Conservation (phyloP, 2,329 filamentous ascomycete species). For the Colletotrichum spinosum region DNA sequence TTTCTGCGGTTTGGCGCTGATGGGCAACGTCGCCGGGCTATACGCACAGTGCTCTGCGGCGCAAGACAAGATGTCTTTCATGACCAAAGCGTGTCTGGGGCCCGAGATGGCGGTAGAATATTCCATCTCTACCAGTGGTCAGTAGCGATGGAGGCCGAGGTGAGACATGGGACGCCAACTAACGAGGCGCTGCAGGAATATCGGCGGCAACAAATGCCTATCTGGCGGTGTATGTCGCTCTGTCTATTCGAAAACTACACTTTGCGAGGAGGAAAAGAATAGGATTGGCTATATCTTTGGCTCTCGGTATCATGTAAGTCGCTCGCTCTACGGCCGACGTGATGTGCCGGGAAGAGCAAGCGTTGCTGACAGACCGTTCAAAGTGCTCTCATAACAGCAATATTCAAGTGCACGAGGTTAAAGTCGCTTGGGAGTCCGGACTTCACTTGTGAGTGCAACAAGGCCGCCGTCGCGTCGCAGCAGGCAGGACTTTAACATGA, state of each 20-base stretch:
- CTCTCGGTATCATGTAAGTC: slow-evolving; percentile 44
- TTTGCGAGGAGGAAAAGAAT: slow-evolving; percentile 54
- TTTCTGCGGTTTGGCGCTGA: slow-evolving; percentile 44
- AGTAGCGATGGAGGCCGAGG: neutral
- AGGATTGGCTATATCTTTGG: slow-evolving; percentile 49
- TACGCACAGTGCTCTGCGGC: slow-evolving; percentile 55
- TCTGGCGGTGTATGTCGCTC: slow-evolving; percentile 54
- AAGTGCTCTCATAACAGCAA: slow-evolving; percentile 42
- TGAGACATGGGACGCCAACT: neutral
- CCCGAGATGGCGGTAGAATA: slow-evolving; percentile 51
- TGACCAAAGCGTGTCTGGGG: slow-evolving; percentile 50
- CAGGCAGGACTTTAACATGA: neutral
- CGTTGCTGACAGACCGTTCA: neutral
- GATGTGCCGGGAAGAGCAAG: neutral
- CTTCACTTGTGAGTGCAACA: slow-evolving; percentile 42
- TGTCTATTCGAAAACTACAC: slow-evolving; percentile 51
- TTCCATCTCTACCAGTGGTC: slow-evolving; percentile 54
- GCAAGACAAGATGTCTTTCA: slow-evolving; percentile 48
- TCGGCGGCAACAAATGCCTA: slow-evolving; percentile 47
- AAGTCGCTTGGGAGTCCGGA: slow-evolving; percentile 44
- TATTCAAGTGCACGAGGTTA: slow-evolving; percentile 50
- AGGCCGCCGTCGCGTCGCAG: neutral
- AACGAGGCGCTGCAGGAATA: slow-evolving; percentile 9
- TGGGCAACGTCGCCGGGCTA: slow-evolving; percentile 52
- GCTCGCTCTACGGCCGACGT: neutral